These are phyloP conservation scores for Ophioceras dolichostomum DNA, from an alignment of 2,329 filamentous ascomycete genomes.

Conservation along the genomic window DNA sequence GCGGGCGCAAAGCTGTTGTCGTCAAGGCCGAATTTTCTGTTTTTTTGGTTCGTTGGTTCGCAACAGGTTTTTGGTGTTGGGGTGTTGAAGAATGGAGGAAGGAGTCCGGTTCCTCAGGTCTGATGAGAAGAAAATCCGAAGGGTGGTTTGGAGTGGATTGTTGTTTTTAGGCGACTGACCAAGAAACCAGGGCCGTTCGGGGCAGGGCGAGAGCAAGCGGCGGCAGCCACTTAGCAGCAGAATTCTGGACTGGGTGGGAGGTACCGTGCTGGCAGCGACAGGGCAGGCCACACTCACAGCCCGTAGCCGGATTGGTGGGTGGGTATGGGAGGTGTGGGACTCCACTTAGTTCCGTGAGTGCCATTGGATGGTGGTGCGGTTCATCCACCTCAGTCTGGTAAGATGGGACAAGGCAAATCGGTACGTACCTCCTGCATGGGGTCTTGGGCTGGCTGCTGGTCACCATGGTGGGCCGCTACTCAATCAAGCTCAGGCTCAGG, in stretches of 20 bases:
- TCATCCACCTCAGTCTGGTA: no score
- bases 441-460: no score
- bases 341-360: no score
- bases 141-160: conserved; percentile 6
- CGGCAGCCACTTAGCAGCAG: no score
- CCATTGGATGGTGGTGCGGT: no score
- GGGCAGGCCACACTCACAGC: no score
- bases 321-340: no score
- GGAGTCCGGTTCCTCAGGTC: not conserved
- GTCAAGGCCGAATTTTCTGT: not conserved
- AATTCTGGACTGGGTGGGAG: no score
- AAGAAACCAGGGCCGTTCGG: conserved; percentile 1
- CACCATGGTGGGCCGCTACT: no score
- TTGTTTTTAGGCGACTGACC: conserved; percentile 8
- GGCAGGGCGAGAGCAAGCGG: not conserved
- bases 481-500: no score
- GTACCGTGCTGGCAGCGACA: no score
- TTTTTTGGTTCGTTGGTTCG: not conserved
- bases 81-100: conserved; percentile 3
- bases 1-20: no score
- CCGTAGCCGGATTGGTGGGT: not conserved
- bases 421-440: not conserved
- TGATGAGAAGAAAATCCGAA: conserved; percentile 5
- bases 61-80: not conserved
- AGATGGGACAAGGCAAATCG: conserved; percentile 1